Conservation (phyloP, 2,329 filamentous ascomycete genomes). For the Verticillium klebahnii region DNA sequence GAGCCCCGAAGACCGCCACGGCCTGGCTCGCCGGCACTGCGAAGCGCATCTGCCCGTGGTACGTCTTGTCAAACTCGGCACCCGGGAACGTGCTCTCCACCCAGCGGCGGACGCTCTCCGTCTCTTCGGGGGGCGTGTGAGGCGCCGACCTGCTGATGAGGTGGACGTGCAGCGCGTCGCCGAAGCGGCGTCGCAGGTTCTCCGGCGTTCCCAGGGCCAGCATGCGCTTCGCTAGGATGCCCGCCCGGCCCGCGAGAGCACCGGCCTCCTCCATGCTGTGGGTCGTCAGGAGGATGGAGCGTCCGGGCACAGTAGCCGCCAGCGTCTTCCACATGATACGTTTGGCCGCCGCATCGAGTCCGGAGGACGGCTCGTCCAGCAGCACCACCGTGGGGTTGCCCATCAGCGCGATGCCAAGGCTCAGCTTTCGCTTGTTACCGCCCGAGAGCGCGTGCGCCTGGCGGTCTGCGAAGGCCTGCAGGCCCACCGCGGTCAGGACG, state of each 20-base stretch:
- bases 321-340: conserved; percentile 91
- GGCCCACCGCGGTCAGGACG: conserved; percentile 75
- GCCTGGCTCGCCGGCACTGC: conserved; percentile 53
- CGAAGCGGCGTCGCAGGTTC: conserved; percentile 67
- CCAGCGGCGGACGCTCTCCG: conserved; percentile 62
- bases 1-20: conserved; percentile 24
- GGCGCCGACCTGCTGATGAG: conserved; percentile 72
- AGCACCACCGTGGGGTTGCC: conserved; percentile 84
- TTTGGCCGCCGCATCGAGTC: conserved; percentile 87
- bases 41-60: conserved; percentile 22
- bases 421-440: conserved; percentile 91
- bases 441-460: conserved; percentile 80
- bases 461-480: conserved; percentile 64
- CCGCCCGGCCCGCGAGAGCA: conserved; percentile 75
- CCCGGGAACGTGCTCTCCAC: conserved; percentile 55
- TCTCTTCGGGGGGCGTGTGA: conserved; percentile 64
- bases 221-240: conserved; percentile 83
- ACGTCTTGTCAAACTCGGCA: conserved; percentile 63
- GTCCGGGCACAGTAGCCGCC: conserved; percentile 65
- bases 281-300: conserved; percentile 84
- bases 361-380: conserved; percentile 83
- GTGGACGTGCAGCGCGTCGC: conserved; percentile 76
- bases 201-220: conserved; percentile 76
- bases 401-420: conserved; percentile 84
- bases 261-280: conserved; percentile 96